A percentile compares a stretch with the other conserved stretches of the same genome.
Evolutionary conservation across 768 basidiomycete genomes (phyloP).

Genomic region (Leccinum variicolor): DNA sequence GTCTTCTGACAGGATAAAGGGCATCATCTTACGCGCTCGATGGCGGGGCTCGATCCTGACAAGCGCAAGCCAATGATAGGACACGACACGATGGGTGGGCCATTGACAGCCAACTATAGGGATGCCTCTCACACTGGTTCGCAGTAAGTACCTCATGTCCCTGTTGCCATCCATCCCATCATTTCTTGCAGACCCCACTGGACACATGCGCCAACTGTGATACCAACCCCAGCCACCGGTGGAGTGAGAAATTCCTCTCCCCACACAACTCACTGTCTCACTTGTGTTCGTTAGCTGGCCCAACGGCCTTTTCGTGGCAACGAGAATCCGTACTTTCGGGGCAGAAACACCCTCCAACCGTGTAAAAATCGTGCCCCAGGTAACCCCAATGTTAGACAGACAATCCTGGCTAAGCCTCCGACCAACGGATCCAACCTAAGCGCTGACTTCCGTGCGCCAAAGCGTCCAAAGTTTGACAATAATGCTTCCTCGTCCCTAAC

Average conservation of each 20-base stretch:
- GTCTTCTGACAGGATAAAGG: constrained; percentile 13
- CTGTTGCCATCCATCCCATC: constrained; percentile 1
- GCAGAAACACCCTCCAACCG: not conserved
- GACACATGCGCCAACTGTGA: constrained; percentile 22
- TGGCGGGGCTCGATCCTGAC: constrained; percentile 8
- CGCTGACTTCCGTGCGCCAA: constrained; percentile 8
- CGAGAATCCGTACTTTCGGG: constrained; percentile 12
- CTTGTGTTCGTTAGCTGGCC: constrained; percentile 7
- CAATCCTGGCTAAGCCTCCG: constrained; percentile 14
- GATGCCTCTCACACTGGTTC: constrained; percentile 25
- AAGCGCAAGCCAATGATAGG: constrained; percentile 9
- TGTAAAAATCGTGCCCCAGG: not conserved
- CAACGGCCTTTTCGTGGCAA: constrained; percentile 1
- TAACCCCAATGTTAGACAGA: constrained; percentile 24
- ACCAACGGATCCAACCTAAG: not conserved
- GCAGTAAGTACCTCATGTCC: constrained; percentile 13
- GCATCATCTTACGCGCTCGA: constrained; percentile 5
- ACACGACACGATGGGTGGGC: constrained; percentile 8
- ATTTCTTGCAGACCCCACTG: constrained; percentile 11
- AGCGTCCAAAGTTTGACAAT: constrained; percentile 23
- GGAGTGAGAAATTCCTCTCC: constrained; percentile 13
- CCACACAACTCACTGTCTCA: constrained; percentile 2
- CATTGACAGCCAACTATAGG: constrained; percentile 21
- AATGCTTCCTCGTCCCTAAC: not conserved
- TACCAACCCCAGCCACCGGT: constrained; percentile 12